phyloP scores from a whole-genome alignment of 2,329 filamentous ascomycete genomes.

The Chaetoscypha palmicola region DNA sequence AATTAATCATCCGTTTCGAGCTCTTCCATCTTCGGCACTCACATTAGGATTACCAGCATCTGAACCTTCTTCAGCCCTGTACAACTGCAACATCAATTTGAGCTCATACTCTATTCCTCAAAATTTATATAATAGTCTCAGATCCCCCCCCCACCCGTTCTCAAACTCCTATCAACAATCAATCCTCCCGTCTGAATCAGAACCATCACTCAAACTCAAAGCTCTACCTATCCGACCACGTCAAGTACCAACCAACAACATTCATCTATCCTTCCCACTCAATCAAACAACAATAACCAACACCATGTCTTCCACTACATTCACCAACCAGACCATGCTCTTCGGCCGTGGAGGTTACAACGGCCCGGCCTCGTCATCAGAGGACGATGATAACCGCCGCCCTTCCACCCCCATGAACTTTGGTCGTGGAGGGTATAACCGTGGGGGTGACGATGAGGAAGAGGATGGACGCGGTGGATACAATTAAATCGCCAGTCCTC shows the following conservation, averaged over 20 bases:
- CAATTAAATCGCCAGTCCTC: constrained; percentile 16
- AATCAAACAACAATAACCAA: constrained; percentile 8
- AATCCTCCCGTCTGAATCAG: neutral
- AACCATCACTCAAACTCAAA: neutral
- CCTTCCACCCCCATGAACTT: constrained; percentile 10
- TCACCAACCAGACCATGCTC: constrained; percentile 10
- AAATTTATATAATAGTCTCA: constrained; percentile 2
- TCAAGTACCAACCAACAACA: constrained; percentile 1
- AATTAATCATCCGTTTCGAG: constrained; percentile 1
- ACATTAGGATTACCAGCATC: neutral
- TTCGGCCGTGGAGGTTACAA: constrained; percentile 26
- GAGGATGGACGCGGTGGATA: constrained; percentile 29
- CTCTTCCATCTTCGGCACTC: neutral
- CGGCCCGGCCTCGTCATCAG: constrained; percentile 9
- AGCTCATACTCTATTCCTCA: neutral
- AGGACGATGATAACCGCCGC: constrained; percentile 1
- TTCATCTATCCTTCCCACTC: neutral
- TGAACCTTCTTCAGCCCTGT: neutral
- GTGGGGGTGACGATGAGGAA: constrained; percentile 24
- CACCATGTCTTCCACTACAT: constrained; percentile 18
- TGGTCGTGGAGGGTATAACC: constrained; percentile 24
- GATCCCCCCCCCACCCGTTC: neutral
- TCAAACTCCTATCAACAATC: constrained; percentile 1
- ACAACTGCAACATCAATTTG: neutral
- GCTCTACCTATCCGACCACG: neutral